A percentile compares a stretch with the other conserved stretches of the same genome.
Evolutionary conservation across 495 filamentous ascomycete genomes (phyloP).

Genomic region (Recurvomyces mirabilis): DNA sequence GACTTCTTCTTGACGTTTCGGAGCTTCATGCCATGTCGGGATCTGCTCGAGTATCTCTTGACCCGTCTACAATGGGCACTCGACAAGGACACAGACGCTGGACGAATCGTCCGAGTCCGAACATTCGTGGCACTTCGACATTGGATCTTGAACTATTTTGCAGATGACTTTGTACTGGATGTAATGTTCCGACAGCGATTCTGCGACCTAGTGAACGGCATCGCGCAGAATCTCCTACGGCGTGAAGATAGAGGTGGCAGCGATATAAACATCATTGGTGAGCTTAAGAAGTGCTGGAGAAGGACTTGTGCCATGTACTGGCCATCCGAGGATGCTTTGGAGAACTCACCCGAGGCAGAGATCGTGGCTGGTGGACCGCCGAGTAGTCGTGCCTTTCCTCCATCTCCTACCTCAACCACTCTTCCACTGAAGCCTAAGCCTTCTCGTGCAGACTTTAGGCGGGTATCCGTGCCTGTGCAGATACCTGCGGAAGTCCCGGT

Average conservation of each 20-base stretch:
- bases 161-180: slow-evolving; percentile 87
- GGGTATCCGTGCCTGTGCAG: slow-evolving; percentile 8
- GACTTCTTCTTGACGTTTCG: slow-evolving; percentile 98
- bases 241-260: slow-evolving; percentile 51
- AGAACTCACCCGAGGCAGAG: slow-evolving; percentile 49
- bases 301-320: slow-evolving; percentile 80
- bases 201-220: slow-evolving; percentile 67
- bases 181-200: slow-evolving; percentile 68
- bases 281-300: slow-evolving; percentile 96
- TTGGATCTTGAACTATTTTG: slow-evolving; percentile 97
- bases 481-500: slow-evolving; percentile 3
- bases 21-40: slow-evolving; percentile 61
- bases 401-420: not conserved
- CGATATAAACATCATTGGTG: slow-evolving; percentile 80
- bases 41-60: slow-evolving; percentile 72
- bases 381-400: not conserved
- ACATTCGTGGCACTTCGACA: slow-evolving; percentile 94
- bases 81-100: slow-evolving; percentile 65
- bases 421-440: slow-evolving; percentile 9
- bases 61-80: slow-evolving; percentile 83
- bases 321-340: slow-evolving; percentile 42
- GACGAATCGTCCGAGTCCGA: slow-evolving; percentile 82
- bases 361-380: slow-evolving; percentile 52
- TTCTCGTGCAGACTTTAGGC: slow-evolving; percentile 9
- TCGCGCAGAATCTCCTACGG: slow-evolving; percentile 51